Percentiles rank a stretch among this genome's conserved stretches.
Conservation (phyloP, 768 basidiomycete species). For the Amanita phalloides region DNA sequence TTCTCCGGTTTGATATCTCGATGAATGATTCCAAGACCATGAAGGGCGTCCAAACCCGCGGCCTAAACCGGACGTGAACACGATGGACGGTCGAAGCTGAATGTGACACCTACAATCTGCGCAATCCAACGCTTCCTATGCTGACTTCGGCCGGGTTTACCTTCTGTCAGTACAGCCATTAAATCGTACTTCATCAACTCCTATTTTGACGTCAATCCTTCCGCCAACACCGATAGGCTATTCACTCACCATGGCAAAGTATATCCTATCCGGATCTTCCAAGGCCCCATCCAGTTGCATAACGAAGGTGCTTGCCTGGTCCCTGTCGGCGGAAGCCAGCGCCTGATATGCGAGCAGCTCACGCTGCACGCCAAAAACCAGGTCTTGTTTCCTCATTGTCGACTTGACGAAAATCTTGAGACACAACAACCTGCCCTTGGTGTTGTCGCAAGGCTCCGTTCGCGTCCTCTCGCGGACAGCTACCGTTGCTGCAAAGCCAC, state of each 20-base stretch:
- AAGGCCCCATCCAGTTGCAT: constrained; percentile 28
- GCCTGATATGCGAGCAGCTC: constrained; percentile 26
- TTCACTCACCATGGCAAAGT: constrained; percentile 28
- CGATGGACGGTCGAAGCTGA: background rate
- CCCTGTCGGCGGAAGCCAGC: constrained; percentile 14
- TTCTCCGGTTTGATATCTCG: constrained; percentile 66
- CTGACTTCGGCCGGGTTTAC: constrained; percentile 13
- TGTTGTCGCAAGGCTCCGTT: background rate
- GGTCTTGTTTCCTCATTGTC: constrained; percentile 5
- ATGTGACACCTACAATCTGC: constrained; percentile 21
- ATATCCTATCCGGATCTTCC: constrained; percentile 17
- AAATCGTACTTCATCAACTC: constrained; percentile 30
- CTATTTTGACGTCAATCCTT: constrained; percentile 6
- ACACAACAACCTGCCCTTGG: constrained; percentile 18
- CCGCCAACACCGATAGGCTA: background rate
- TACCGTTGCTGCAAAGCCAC: background rate
- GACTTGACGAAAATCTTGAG: constrained; percentile 23
- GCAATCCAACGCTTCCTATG: constrained; percentile 27
- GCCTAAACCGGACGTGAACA: constrained; percentile 16
- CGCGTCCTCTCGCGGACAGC: constrained; percentile 3
- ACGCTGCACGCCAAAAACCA: constrained; percentile 12
- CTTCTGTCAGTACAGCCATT: constrained; percentile 14
- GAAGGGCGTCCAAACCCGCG: constrained; percentile 32
- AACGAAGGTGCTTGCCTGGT: constrained; percentile 21
- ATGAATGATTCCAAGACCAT: constrained; percentile 53